Conservation (phyloP, 2,329 filamentous ascomycete genomes). For the Berkeleyomyces basicola region DNA sequence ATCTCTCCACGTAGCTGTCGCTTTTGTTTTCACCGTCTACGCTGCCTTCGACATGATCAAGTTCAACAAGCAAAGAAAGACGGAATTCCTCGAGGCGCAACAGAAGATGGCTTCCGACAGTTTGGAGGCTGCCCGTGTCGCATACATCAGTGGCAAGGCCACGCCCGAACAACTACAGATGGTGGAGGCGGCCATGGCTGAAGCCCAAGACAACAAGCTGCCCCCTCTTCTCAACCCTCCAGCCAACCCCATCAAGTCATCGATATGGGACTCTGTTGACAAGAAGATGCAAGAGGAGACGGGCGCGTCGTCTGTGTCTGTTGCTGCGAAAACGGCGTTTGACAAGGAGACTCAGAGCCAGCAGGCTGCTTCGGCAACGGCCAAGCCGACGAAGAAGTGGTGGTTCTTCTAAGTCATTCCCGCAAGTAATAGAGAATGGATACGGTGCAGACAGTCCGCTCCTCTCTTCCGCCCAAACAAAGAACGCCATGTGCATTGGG, state of each 20-base stretch:
- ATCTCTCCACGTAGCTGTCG: slow-evolving; percentile 28
- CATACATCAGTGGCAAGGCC: slow-evolving; percentile 42
- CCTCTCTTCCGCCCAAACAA: background rate
- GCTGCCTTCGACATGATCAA: slow-evolving; percentile 45
- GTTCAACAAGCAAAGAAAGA: slow-evolving; percentile 42
- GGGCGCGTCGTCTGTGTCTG: background rate
- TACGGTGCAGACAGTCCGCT: background rate
- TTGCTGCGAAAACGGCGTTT: background rate
- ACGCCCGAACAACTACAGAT: slow-evolving; percentile 38
- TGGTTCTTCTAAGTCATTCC: slow-evolving; percentile 11
- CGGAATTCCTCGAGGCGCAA: slow-evolving; percentile 40
- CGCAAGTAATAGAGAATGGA: background rate
- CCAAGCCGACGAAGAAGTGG: slow-evolving; percentile 16
- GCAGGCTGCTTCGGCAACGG: slow-evolving; percentile 4
- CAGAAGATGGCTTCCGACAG: slow-evolving; percentile 36
- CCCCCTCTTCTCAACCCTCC: slow-evolving; percentile 35
- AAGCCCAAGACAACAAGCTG: slow-evolving; percentile 32
- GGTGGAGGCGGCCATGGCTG: slow-evolving; percentile 39
- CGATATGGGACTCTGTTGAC: slow-evolving; percentile 15
- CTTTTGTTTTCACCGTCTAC: slow-evolving; percentile 39
- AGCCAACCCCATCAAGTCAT: slow-evolving; percentile 19
- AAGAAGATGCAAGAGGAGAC: slow-evolving; percentile 13
- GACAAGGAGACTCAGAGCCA: slow-evolving; percentile 2
- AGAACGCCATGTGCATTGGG: background rate
- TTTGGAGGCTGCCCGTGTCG: slow-evolving; percentile 39